Conservation (phyloP, 2,329 filamentous ascomycete species). For the Penicillium expansum region DNA sequence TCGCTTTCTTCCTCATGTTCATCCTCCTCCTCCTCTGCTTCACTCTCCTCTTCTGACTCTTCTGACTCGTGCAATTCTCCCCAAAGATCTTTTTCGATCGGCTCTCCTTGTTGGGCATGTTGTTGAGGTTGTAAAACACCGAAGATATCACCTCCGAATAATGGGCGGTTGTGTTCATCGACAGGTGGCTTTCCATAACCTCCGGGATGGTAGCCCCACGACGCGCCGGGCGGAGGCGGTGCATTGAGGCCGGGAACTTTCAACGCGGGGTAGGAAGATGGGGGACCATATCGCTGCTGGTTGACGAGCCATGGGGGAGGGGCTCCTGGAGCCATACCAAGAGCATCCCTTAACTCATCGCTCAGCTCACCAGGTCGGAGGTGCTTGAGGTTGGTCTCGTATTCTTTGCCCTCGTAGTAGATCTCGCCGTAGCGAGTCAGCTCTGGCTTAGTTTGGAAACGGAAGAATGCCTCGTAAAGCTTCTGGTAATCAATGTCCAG, state of each 20-base stretch:
- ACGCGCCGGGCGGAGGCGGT: conserved; percentile 80
- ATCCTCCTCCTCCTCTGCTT: conserved; percentile 63
- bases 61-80: conserved; percentile 83
- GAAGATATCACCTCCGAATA: conserved; percentile 94
- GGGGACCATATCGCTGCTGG: conserved; percentile 88
- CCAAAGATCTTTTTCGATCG: conserved; percentile 85
- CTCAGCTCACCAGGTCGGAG: conserved; percentile 86
- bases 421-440: conserved; percentile 94
- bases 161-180: conserved; percentile 84
- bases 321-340: conserved; percentile 88
- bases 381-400: conserved; percentile 89
- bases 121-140: conserved; percentile 67
- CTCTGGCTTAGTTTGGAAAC: conserved; percentile 93
- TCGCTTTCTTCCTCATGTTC: conserved; percentile 49
- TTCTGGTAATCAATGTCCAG: conserved; percentile 98
- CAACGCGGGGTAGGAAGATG: conserved; percentile 90
- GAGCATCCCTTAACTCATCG: conserved; percentile 83
- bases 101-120: conserved; percentile 66
- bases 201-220: conserved; percentile 93
- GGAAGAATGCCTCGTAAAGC: conserved; percentile 97
- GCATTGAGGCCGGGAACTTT: conserved; percentile 94
- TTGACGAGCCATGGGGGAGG: conserved; percentile 97
- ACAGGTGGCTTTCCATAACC: conserved; percentile 95
- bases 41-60: conserved; percentile 65
- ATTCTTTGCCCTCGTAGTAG: conserved; percentile 99